A percentile compares a stretch with the other conserved stretches of the same genome.
phyloP scores from a whole-genome alignment of 2,329 filamentous ascomycete genomes.

The Corinectria fuckeliana region DNA sequence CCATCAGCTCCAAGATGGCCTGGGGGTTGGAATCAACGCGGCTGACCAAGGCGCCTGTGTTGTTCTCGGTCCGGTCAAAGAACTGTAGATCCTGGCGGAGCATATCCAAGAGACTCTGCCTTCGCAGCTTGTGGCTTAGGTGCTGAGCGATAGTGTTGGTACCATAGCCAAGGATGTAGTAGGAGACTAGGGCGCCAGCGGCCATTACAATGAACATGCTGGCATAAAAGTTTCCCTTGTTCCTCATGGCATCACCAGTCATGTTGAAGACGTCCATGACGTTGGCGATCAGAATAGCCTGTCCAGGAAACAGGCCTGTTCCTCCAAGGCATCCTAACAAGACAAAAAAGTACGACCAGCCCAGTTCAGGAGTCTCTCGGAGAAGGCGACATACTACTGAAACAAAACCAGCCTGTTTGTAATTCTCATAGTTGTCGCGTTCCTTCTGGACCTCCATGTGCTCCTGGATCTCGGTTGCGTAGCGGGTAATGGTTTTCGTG shows the following conservation, averaged over 20 bases:
- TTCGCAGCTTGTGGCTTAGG: constrained; percentile 35
- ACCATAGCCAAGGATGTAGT: constrained; percentile 47
- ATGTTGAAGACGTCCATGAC: constrained; percentile 51
- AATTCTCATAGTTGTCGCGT: constrained; percentile 45
- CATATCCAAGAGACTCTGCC: constrained; percentile 39
- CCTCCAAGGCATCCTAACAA: constrained; percentile 39
- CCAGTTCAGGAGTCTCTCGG: constrained; percentile 46
- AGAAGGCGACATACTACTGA: constrained; percentile 43
- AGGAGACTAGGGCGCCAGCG: constrained; percentile 51
- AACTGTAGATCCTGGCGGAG: constrained; percentile 51
- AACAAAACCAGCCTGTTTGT: constrained; percentile 42
- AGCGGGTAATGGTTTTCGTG: constrained; percentile 41
- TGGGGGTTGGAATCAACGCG: constrained; percentile 47
- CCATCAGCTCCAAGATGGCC: constrained; percentile 51
- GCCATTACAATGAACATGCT: constrained; percentile 62
- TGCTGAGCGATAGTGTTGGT: constrained; percentile 43
- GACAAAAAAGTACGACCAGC: constrained; percentile 45
- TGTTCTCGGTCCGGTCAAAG: constrained; percentile 51
- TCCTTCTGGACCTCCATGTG: constrained; percentile 44
- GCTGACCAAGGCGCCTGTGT: constrained; percentile 45
- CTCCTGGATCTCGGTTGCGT: constrained; percentile 39
- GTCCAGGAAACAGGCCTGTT: constrained; percentile 49
- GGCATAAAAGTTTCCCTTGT: constrained; percentile 58
- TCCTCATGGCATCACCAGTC: constrained; percentile 40
- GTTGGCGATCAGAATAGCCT: constrained; percentile 51